Evolutionary conservation across 345 rosid species (phyloP).

Genomic region (Turnera subulata): DNA sequence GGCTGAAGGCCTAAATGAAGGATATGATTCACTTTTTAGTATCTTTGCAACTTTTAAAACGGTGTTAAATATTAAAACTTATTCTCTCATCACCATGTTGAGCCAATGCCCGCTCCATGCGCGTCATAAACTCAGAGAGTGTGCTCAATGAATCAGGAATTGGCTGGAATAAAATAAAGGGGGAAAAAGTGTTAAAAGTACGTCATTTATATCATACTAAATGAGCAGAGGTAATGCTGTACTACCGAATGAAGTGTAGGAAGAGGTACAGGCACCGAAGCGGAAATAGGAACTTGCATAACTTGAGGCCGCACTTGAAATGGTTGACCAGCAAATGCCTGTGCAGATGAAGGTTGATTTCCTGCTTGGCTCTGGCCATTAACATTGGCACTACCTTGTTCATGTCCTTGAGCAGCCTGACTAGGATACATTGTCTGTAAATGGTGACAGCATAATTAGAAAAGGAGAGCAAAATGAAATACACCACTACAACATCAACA

Average conservation of each 20-base stretch:
- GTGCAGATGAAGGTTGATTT: slow-evolving; percentile 48
- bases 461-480: too few relatives aligned
- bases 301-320: slow-evolving; percentile 54
- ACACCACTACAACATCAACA: too few relatives aligned
- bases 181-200: neutral
- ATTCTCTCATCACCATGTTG: slow-evolving; percentile 50
- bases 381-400: slow-evolving; percentile 33
- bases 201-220: neutral
- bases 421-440: slow-evolving; percentile 45
- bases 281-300: slow-evolving; percentile 58
- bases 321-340: slow-evolving; percentile 43
- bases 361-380: slow-evolving; percentile 49
- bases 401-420: slow-evolving; percentile 51
- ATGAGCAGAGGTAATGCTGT: neutral
- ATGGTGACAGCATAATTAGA: neutral
- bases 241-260: slow-evolving; percentile 64
- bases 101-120: slow-evolving; percentile 64
- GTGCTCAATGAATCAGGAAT: slow-evolving; percentile 81
- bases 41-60: slow-evolving; percentile 9
- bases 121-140: slow-evolving; percentile 62
- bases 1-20: slow-evolving; percentile 49
- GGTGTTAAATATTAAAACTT: neutral
- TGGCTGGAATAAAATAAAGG: slow-evolving; percentile 46
- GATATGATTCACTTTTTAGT: slow-evolving; percentile 20
- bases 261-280: slow-evolving; percentile 51